Evolutionary conservation across 2,329 filamentous ascomycete genomes (phyloP), one percentile per base, ranked within the genome.

Genomic region (Huntiella decipiens): DNA sequence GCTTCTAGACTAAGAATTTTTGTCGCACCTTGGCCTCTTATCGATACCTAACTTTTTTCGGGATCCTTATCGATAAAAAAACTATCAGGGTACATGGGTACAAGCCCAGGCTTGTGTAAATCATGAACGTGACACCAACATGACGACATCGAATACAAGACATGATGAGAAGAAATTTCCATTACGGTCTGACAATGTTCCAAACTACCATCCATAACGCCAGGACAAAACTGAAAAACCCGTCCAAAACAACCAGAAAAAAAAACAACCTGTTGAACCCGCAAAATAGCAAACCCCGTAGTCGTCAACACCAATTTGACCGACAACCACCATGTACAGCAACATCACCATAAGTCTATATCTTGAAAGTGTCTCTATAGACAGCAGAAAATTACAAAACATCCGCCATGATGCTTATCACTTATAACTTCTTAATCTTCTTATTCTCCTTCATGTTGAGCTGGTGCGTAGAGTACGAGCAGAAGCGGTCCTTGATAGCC

Each of bases 401-500:
- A 31, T 38, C 43, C 31, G 34, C 43, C n/a, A 15, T 22, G 11
- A 37, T 35, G 17, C 8, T 13, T 10, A 15, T 15, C 32, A 28
- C 28, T 5, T 47, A 50, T 35, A 50, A 43, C 46, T 45, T 52
- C 38, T 47, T 48, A n/a, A 49, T 43, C 45, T 52, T 52, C 45
- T 47, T 67, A 59, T 56, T 63, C 56, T 67, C 64, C 52, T 63
- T 66, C 49, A 66, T 70, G 44, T 66, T 66, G 39, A 68, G 62
- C 52, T 74, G 71, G 56, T 79, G 72, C 50, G 78, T 88, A 39
- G 83, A 83, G 61, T 93, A 94, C 19, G 84, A 79, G 60, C 91
- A 98, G 64, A 75, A 92, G 56, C 77, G 77, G 62, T 98, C 91
- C 67, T 92, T 92, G 62, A 98, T 94, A 8, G 84, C 80, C 28